These are phyloP conservation scores for Fusarium setosum DNA, from an alignment of 2,329 filamentous ascomycete species.

Conservation along the genomic window DNA sequence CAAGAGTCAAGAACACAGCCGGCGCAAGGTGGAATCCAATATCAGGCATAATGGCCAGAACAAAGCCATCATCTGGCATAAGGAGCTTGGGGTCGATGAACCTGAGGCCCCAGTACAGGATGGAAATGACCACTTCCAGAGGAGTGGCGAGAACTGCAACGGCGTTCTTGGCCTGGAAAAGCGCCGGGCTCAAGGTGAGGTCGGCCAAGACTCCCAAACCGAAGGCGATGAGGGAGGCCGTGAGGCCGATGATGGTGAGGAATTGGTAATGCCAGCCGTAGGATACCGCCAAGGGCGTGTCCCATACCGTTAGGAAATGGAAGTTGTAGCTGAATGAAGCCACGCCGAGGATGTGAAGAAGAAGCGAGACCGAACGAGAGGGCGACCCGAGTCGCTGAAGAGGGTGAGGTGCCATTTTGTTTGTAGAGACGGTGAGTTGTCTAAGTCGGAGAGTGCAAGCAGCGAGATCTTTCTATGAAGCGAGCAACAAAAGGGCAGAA, in stretches of 20 bases:
- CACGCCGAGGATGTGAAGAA: constrained; percentile 68
- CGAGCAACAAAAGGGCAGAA: too few species aligned
- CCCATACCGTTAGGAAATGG: constrained; percentile 60
- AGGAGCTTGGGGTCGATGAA: constrained; percentile 65
- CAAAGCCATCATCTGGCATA: constrained; percentile 65
- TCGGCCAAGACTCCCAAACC: constrained; percentile 72
- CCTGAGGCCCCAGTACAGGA: constrained; percentile 79
- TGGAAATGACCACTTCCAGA: constrained; percentile 75
- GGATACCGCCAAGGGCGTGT: constrained; percentile 64
- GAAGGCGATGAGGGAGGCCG: constrained; percentile 71
- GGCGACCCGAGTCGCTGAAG: constrained; percentile 75
- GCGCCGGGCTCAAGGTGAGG: constrained; percentile 64
- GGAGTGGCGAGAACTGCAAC: constrained; percentile 74
- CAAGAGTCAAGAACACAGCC: constrained; percentile 70
- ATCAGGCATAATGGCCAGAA: constrained; percentile 67
- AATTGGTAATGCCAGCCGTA: constrained; percentile 79
- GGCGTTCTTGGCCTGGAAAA: constrained; percentile 76
- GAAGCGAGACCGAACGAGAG: constrained; percentile 70
- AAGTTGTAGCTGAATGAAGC: constrained; percentile 66
- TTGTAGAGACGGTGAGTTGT: neutral
- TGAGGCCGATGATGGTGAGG: constrained; percentile 78
- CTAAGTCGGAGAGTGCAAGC: neutral
- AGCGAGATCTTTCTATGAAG: neutral
- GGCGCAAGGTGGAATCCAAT: constrained; percentile 75
- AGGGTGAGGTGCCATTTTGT: constrained; percentile 63